Conservation (phyloP, 2,329 filamentous ascomycete species). For the Botrytis medusae region DNA sequence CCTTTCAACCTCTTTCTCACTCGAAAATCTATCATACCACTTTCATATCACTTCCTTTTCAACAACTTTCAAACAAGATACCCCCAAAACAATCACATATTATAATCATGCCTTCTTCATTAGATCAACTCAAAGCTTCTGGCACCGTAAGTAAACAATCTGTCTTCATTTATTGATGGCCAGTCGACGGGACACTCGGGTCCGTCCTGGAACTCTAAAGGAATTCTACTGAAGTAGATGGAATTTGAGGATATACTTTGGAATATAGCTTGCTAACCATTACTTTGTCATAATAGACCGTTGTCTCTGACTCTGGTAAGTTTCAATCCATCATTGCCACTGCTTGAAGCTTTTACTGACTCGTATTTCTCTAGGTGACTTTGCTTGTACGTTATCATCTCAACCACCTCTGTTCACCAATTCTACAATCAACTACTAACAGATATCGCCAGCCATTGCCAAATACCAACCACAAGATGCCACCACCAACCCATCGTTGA, state of each 20-base stretch:
- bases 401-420: slow-evolving; percentile 14
- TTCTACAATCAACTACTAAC: slow-evolving; percentile 20
- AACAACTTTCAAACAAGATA: slow-evolving; percentile 24
- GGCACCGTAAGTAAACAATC: slow-evolving; percentile 76
- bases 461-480: slow-evolving; percentile 99
- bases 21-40: slow-evolving; percentile 2
- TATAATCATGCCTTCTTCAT: slow-evolving; percentile 73
- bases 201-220: not conserved
- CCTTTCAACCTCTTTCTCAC: slow-evolving; percentile 17
- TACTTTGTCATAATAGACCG: slow-evolving; percentile 58
- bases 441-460: slow-evolving; percentile 69
- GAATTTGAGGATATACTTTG: slow-evolving; percentile 8
- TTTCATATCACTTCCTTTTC: slow-evolving; percentile 10
- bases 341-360: slow-evolving; percentile 21
- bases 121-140: slow-evolving; percentile 94
- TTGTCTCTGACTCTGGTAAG: slow-evolving; percentile 95
- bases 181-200: slow-evolving; percentile 9
- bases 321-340: slow-evolving; percentile 22
- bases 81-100: slow-evolving; percentile 22
- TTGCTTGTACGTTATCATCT: slow-evolving; percentile 62
- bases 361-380: slow-evolving; percentile 59
- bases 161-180: slow-evolving; percentile 21
- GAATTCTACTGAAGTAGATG: not conserved
- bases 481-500: slow-evolving; percentile 98
- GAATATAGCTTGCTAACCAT: slow-evolving; percentile 20